These are phyloP conservation scores for Physaria fendleri DNA, from an alignment of 345 rosid species.

Conservation along the genomic window DNA sequence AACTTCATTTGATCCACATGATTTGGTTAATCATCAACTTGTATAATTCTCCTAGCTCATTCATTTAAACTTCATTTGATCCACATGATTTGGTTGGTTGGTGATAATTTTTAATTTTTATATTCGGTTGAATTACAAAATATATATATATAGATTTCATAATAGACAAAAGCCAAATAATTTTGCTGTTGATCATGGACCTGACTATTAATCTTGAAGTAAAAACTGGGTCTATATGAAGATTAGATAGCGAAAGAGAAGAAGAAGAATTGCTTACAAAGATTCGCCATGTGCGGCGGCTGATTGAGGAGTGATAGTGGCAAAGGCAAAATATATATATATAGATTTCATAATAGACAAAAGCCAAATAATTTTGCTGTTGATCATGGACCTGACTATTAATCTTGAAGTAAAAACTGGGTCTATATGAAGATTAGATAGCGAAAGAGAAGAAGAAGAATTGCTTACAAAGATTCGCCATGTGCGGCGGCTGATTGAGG, in stretches of 20 bases:
- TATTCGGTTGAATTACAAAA: neutral
- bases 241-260: neutral
- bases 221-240: too few species aligned
- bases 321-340: too few species aligned
- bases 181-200: too few species aligned
- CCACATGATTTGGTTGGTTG: too few species aligned
- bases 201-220: neutral
- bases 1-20: neutral
- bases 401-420: neutral
- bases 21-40: too few species aligned
- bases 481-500: conserved; percentile 30
- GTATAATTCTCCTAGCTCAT: neutral
- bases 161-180: too few species aligned
- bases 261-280: conserved; percentile 35
- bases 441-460: neutral
- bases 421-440: neutral
- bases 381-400: too few species aligned
- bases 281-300: conserved; percentile 32
- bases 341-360: too few species aligned
- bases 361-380: too few species aligned
- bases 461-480: conserved; percentile 44
- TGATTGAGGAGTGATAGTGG: conserved; percentile 33
- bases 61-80: neutral
- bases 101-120: neutral
- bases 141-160: too few species aligned